phyloP scores from a whole-genome alignment of 306 rosid genomes.

The Crotalaria pallida region DNA sequence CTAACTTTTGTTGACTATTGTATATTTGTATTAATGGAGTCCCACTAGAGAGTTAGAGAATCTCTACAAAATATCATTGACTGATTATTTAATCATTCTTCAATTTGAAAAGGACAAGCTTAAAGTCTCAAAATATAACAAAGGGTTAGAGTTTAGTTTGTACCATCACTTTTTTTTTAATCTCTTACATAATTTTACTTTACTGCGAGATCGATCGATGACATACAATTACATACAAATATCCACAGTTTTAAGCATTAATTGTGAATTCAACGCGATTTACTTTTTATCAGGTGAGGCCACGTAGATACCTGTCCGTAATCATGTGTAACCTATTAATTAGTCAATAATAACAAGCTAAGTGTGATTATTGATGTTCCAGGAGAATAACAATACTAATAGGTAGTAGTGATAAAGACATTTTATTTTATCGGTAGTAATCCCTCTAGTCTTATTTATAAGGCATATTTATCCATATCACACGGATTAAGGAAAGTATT shows the following conservation, averaged over 20 bases:
- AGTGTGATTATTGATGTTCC: not conserved
- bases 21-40: slow-evolving; percentile 3
- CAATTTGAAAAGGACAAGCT: slow-evolving; percentile 16
- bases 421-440: too few relatives aligned
- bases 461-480: too few relatives aligned
- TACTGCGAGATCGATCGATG: not conserved
- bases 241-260: not conserved
- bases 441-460: too few relatives aligned
- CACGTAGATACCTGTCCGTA: too few relatives aligned
- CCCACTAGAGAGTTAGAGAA: slow-evolving; percentile 20
- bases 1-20: slow-evolving; percentile 30
- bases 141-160: slow-evolving; percentile 12
- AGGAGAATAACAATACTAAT: not conserved
- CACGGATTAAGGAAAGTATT: too few relatives aligned
- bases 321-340: too few relatives aligned
- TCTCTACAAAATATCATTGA: slow-evolving; percentile 19
- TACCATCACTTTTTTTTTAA: slow-evolving; percentile 13
- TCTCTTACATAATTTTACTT: slow-evolving; percentile 8
- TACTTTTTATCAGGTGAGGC: too few relatives aligned
- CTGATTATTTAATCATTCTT: slow-evolving; percentile 27
- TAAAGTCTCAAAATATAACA: slow-evolving; percentile 19
- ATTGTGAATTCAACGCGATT: too few relatives aligned
- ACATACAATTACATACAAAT: too few relatives aligned
- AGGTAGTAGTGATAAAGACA: too few relatives aligned
- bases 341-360: too few relatives aligned